phyloP scores from a whole-genome alignment of 1,139 yeast genomes.

The Diutina mesorugosa region DNA sequence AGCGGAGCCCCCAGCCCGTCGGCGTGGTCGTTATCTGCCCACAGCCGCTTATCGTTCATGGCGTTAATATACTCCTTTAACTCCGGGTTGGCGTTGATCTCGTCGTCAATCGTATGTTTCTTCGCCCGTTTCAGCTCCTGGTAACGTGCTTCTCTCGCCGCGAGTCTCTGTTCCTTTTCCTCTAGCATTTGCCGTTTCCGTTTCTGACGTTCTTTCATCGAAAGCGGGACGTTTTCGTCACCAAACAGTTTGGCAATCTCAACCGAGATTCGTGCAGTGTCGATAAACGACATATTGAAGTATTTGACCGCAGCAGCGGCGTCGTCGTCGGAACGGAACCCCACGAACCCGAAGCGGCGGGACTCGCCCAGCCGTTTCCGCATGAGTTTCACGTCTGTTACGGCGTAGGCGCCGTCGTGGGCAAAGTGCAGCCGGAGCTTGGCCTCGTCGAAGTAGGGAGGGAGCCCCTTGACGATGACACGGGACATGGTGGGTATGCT shows the following conservation, averaged over 20 bases:
- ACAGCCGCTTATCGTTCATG: conserved; percentile 56
- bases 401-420: conserved; percentile 34
- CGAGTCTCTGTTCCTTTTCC: conserved; percentile 40
- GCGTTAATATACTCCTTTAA: conserved; percentile 73
- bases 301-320: conserved; percentile 70
- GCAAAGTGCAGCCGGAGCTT: conserved; percentile 59
- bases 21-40: conserved; percentile 64
- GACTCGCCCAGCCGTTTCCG: conserved; percentile 75
- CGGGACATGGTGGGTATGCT: conserved; percentile 55
- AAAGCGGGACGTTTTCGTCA: conserved; percentile 68
- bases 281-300: conserved; percentile 70
- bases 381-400: conserved; percentile 83
- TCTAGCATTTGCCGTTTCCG: conserved; percentile 40
- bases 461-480: conserved; percentile 88
- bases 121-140: conserved; percentile 12
- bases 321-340: conserved; percentile 58
- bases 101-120: conserved; percentile 34
- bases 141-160: conserved; percentile 21
- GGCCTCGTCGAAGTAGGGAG: conserved; percentile 67
- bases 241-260: conserved; percentile 75
- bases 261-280: conserved; percentile 71
- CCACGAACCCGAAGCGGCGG: conserved; percentile 87
- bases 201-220: conserved; percentile 52
- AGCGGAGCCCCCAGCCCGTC: conserved; percentile 37
- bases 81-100: conserved; percentile 51